A percentile compares a stretch with the other conserved stretches of the same genome.
Evolutionary conservation across 2,329 filamentous ascomycete genomes (phyloP).

Genomic region (Bipolaris bicolor): DNA sequence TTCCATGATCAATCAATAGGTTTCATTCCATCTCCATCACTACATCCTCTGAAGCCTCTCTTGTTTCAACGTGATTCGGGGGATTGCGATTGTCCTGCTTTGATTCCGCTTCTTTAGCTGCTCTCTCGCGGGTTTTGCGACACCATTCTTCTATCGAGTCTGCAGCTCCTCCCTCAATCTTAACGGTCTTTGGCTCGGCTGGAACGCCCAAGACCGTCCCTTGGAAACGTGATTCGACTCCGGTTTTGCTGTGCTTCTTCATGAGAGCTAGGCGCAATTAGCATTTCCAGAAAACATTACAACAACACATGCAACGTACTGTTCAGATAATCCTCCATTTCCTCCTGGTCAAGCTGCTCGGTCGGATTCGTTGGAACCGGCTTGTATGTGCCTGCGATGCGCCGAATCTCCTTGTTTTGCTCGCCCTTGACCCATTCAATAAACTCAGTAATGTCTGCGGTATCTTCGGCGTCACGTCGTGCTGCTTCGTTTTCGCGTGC

Average conservation of each 20-base stretch:
- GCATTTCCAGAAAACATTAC: constrained; percentile 13
- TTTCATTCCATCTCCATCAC: constrained; percentile 36
- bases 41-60: constrained; percentile 30
- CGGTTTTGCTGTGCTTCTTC: constrained; percentile 89
- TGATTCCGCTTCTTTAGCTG: constrained; percentile 32
- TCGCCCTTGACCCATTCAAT: constrained; percentile 78
- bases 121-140: constrained; percentile 38
- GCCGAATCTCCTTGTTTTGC: constrained; percentile 77
- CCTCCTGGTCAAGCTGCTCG: constrained; percentile 53
- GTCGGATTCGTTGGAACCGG: constrained; percentile 48
- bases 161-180: constrained; percentile 77
- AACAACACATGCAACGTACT: constrained; percentile 33
- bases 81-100: constrained; percentile 31
- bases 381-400: constrained; percentile 73
- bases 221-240: constrained; percentile 83
- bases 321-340: constrained; percentile 57
- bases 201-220: constrained; percentile 81
- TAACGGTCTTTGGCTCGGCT: constrained; percentile 72
- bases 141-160: constrained; percentile 72
- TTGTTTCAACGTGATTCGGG: constrained; percentile 23
- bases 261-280: constrained; percentile 68
- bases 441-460: constrained; percentile 77
- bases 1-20: constrained; percentile 14
- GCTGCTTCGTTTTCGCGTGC: constrained; percentile 52
- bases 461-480: constrained; percentile 70